Conservation (phyloP, 768 basidiomycete genomes). For the Tylopilus sp. region DNA sequence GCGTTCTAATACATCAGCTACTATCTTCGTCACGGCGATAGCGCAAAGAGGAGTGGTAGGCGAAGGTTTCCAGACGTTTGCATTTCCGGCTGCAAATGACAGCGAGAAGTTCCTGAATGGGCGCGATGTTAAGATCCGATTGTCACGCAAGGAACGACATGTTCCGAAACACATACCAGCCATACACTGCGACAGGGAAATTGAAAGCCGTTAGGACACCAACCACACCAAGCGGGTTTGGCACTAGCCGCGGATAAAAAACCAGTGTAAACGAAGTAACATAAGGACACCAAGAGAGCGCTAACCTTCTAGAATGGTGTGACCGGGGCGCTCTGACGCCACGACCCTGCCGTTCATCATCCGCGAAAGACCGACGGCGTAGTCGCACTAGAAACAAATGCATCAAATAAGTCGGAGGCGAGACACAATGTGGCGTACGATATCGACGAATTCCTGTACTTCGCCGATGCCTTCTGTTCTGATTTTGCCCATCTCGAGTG, state of each 20-base stretch:
- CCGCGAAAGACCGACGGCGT: conserved; percentile 87
- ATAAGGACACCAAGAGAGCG: not conserved
- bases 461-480: conserved; percentile 87
- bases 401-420: conserved; percentile 3
- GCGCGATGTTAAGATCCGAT: conserved; percentile 9
- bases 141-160: conserved; percentile 2
- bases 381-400: conserved; percentile 67
- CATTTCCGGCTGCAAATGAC: conserved; percentile 86
- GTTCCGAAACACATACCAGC: conserved; percentile 54
- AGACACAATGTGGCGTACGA: conserved; percentile 46
- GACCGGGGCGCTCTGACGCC: conserved; percentile 85
- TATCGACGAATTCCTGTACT: conserved; percentile 93
- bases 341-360: conserved; percentile 93
- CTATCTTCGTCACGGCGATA: conserved; percentile 87
- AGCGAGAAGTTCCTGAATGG: conserved; percentile 79
- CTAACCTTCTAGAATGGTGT: conserved; percentile 84
- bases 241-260: conserved; percentile 48
- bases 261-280: conserved; percentile 3
- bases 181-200: conserved; percentile 92
- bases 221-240: conserved; percentile 80
- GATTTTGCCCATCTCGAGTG: conserved; percentile 91
- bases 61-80: conserved; percentile 94
- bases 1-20: conserved; percentile 73
- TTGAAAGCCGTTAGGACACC: conserved; percentile 91
- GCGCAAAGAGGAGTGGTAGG: conserved; percentile 85